Base-by-base conservation (phyloP, 164 flowering plant species). In the Warburgia ugandensis region DNA sequence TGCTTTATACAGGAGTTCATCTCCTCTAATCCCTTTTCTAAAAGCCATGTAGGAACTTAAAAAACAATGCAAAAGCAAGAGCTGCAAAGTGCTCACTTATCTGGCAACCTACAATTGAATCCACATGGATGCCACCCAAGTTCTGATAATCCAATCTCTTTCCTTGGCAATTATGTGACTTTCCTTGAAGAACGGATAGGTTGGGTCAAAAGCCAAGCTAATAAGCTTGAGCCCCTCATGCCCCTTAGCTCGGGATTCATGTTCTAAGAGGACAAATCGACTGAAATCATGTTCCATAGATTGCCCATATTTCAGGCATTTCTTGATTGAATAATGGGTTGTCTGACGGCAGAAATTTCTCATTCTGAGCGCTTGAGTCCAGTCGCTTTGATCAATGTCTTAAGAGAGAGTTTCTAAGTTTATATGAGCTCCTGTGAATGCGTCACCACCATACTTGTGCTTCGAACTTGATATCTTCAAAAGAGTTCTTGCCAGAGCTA, bases 341-440 rank as follows among this genome's bases (percentile, higher is more conserved):
- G 80, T 44, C 59, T 71, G 23, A 78, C 87, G 0, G 29, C 52
- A 1, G 63, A 71, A 29, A 20, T 49, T 51, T 27, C 29, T 25
- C 40, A 48, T 4, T 3, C 53, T 57, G 29, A 27, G n/a, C n/a
- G 66, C 59, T 14, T 73, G 44, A 70, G 55, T 60, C 65, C 61
- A 48, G 65, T 72, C 22, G 69, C 71, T 35, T 64, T 80, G 65
- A 43, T 44, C 59, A 59, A 59, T 53, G 71, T 69, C 52, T 55
- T 83, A 38, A 74, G 72, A 55, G 91, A 83, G 67, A 75, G 84
- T 56, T 78, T 78, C 54, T 83, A 80, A 68, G 64, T 83, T 31
- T 80, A 83, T 67, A 57, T 32, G 32, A 74, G 65, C 36, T 68
- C 75, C 20, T 69, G 73, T 41, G 91, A 83, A 50, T 77, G 77